These are phyloP conservation scores for Coniochaeta sp. DNA, from an alignment of 2,329 filamentous ascomycete species.

Conservation along the genomic window DNA sequence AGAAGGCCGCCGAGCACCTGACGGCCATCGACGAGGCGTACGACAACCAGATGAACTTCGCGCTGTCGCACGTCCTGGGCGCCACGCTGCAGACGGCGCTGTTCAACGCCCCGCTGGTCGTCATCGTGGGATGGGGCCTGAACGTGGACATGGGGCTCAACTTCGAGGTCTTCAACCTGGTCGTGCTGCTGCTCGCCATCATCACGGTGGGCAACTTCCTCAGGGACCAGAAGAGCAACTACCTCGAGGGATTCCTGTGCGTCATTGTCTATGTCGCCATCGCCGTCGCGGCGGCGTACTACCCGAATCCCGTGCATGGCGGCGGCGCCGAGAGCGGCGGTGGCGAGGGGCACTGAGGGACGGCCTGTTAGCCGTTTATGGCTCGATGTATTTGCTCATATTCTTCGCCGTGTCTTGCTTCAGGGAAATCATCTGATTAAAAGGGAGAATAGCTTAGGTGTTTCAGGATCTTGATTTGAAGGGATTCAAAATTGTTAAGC, in stretches of 20 bases:
- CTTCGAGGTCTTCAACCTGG: slow-evolving; percentile 82
- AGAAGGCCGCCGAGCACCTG: slow-evolving; percentile 81
- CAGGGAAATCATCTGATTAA: neutral
- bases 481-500: neutral
- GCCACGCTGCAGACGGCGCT: slow-evolving; percentile 85
- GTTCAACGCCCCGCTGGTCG: slow-evolving; percentile 76
- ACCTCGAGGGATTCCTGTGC: slow-evolving; percentile 77
- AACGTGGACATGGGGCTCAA: slow-evolving; percentile 66
- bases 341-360: neutral
- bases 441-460: neutral
- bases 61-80: slow-evolving; percentile 77
- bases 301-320: slow-evolving; percentile 32
- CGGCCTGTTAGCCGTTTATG: neutral
- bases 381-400: neutral
- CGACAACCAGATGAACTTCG: slow-evolving; percentile 79
- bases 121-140: slow-evolving; percentile 78
- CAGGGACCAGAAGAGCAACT: slow-evolving; percentile 82
- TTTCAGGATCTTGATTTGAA: neutral
- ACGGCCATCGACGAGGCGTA: slow-evolving; percentile 81
- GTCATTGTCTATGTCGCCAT: slow-evolving; percentile 60
- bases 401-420: neutral
- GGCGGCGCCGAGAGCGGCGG: neutral
- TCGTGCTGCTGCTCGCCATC: slow-evolving; percentile 74
- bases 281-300: slow-evolving; percentile 51
- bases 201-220: slow-evolving; percentile 84